Base-by-base conservation (phyloP, 257 asterid species). In the Solanum etuberosum region DNA sequence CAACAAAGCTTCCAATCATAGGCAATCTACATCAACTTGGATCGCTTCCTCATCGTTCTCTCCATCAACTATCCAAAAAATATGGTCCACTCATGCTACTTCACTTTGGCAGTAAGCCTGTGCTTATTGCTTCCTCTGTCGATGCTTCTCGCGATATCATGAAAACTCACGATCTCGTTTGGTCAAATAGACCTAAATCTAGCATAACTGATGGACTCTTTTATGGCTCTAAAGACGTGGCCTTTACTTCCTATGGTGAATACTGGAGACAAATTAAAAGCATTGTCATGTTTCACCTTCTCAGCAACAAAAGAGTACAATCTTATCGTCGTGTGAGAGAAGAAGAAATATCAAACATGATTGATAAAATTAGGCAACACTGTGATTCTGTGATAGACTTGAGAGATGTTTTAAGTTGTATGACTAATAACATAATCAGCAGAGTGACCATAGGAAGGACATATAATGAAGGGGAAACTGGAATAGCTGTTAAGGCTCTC, bases 21-120 rank as follows among this genome's bases (percentile, higher is more conserved):
- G 95, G 96, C 4, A 89, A 92, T 31, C 63, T 91, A 25, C 92
- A 89, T 89, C 94, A 90, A 70, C 88, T 90, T 9, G 94, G 94
- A 20, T 9, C 14, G 2, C 32, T 12, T 43, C 54, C 96, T 18
- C 92, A 91, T 32, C 91, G 92, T 40, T 88, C 92, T 2, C 89
- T 92, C 85, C 88, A 88, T 21, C 54, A 89, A 3, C 48, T 92
- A n/a, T 88, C 95, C 20, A 18, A 84, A n/a, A 89, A 54, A 37
- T 81, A 91, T 65, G 94, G 97, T 16, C 91, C 42, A 2, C 85
- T 91, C 23, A 92, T 94, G 91, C 83, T 90, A 12, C 94, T 93
- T 13, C 92, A 89, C n/a, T 77, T 94, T 0, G 93, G 97, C 11
- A 5, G 61, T 16, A 85, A 83, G 6, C 95, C 94, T 0, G 88